Base-by-base conservation (phyloP, 2,329 filamentous ascomycete genomes). In the Macroventuria anomochaeta region DNA sequence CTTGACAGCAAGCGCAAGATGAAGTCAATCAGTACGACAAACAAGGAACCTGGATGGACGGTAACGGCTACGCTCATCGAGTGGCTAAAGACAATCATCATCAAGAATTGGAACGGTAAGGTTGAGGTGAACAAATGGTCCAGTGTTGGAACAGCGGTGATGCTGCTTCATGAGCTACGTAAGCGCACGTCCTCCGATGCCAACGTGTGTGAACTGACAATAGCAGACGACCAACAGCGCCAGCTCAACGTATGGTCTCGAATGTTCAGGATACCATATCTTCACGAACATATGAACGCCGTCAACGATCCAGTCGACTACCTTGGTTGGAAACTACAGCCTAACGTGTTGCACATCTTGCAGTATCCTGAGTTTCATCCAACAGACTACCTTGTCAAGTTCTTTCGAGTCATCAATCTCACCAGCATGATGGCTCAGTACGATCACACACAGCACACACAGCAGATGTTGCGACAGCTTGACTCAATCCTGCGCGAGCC, bases 361-460 rank as follows among this genome's bases (percentile, higher is more conserved):
- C 87, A 92, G 53, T 91, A 89, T 59, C 86, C 90, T 0, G 96
- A 89, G 68, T 80, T 97, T 0, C 96, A 97, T 65, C 86, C 83
- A 17, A 82, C 87, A 0, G 81, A 87, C 0, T 85, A 85, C 1
- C 77, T 96, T 2, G 88, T 96, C 2, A 86, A 86, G 0, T 96
- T 92, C 70, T 97, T 97, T 71, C 87, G 93, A 15, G 85, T 91
- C 3, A 87, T 96, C 67, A 97, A 96, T 69, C 91, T 95, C 65
- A 85, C 90, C 0, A 83, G 84, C 13, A 97, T 97, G 93, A 90
- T 88, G 61, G 85, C 87, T 53, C 84, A 88, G 13, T 92, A 88
- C 64, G 89, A 95, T 66, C 61, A 64, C 11, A 68, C 71, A 3
- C 62, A 67, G 25, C 67, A 68, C 15, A 64, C 60, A 5, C 57